Base-by-base conservation (phyloP, 2,329 filamentous ascomycete species). In the Nemania diffusa region DNA sequence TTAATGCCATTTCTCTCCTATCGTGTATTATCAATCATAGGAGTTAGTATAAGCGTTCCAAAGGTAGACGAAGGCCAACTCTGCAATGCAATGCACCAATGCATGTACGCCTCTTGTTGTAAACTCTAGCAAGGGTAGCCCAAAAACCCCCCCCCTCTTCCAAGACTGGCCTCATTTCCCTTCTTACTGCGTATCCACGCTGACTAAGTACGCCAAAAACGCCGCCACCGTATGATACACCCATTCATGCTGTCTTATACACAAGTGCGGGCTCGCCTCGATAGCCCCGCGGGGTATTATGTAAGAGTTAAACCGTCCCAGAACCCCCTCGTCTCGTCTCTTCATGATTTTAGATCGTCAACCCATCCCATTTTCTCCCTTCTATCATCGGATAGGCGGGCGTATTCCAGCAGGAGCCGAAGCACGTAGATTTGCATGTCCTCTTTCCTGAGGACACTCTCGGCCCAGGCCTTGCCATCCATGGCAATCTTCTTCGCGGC, bases 351-450 rank as follows among this genome's bases (percentile, higher is more conserved):
- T 65, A 87, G 73, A 73, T 88, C 86, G 7, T 81, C 82, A 2
- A 86, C 84, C 83, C 84, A 88, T 1, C 86, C 87, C 83, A 89
- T 81, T 32, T 71, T 77, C 68, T 86, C 84, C 59, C 87, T 77
- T 58, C 81, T 75, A 44, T 86, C 84, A 62, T 87, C 85, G 44
- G 80, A 78, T 13, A 90, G 73, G 20, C 88, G 80, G 5, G 84
- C 89, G 69, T 90, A 91, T 78, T 91, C 89, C 34, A 91, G 79
- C 60, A 91, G 78, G 71, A 94, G 74, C 50, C 91, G 81, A 61
- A 90, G 81, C 8, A 89, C 84, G 75, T 94, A 94, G 8, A 93
- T 83, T 73, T 88, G 85, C 90, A 93, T 92, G 74, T 93, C 91
- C 73, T 92, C 90, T 72, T 84, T 86, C 65, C 92, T 81, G 27